Evolutionary conservation across 139 green algal species (phyloP).

Genomic region (Astrephomene gubernaculifera): DNA sequence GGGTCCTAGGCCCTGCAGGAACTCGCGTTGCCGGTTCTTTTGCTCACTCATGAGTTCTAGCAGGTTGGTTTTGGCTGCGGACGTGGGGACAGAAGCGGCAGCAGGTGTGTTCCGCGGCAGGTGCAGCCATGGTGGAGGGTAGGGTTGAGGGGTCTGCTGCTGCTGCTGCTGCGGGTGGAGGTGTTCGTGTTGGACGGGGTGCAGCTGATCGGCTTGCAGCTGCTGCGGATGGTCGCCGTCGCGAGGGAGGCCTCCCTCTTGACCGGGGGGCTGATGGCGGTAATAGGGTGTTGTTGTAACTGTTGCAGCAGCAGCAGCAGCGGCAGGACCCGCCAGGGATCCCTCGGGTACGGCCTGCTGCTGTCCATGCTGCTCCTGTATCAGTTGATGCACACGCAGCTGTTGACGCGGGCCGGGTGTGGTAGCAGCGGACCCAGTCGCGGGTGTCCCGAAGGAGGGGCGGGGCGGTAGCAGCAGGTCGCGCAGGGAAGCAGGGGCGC

Average conservation of each 20-base stretch:
- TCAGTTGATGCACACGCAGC: no score
- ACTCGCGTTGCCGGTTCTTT: conserved; percentile 12
- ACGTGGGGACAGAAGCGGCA: no score
- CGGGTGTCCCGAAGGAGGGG: background rate
- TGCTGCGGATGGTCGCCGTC: no score
- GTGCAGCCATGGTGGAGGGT: background rate
- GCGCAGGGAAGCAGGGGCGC: background rate
- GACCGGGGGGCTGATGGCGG: background rate
- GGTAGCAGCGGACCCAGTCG: no score
- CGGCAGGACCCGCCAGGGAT: background rate
- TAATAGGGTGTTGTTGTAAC: no score
- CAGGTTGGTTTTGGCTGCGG: background rate
- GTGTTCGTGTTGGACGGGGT: no score
- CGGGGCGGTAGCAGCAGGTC: background rate
- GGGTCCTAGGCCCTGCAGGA: conserved; percentile 9
- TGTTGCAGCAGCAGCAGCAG: background rate
- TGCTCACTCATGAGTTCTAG: conserved; percentile 15
- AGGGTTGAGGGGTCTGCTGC: background rate
- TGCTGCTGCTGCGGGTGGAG: background rate
- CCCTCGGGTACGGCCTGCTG: background rate
- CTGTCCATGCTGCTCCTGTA: no score
- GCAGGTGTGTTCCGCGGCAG: no score
- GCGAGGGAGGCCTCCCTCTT: no score
- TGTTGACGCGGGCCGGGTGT: no score
- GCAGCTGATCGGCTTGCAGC: background rate